Conservation (phyloP, 2,329 filamentous ascomycete genomes). For the Claviceps africana region DNA sequence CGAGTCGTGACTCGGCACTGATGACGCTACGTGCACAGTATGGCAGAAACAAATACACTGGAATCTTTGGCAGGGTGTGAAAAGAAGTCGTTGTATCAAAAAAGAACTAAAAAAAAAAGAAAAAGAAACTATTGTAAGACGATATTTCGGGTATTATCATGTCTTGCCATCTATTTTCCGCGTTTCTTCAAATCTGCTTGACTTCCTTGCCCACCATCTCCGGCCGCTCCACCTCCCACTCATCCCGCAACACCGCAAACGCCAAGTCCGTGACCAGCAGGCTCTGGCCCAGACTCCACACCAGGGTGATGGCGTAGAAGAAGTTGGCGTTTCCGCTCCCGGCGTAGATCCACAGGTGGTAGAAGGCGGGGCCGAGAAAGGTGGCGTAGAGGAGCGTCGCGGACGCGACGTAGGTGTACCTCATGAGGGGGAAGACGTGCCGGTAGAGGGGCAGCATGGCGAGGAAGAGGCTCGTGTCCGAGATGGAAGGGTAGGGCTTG, state of each 20-base stretch:
- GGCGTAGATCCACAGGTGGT: conserved; percentile 95
- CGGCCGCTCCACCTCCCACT: conserved; percentile 84
- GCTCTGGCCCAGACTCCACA: conserved; percentile 86
- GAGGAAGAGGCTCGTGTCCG: conserved; percentile 77
- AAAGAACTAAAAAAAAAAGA: no score
- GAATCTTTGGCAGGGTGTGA: no score
- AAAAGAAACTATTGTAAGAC: not conserved
- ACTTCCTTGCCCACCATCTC: conserved; percentile 83
- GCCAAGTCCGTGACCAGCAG: conserved; percentile 76
- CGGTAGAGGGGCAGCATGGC: conserved; percentile 71
- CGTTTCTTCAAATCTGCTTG: conserved; percentile 52
- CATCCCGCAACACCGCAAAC: conserved; percentile 79
- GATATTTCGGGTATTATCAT: not conserved
- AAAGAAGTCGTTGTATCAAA: no score
- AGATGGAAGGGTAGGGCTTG: conserved; percentile 90
- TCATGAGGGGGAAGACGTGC: conserved; percentile 87
- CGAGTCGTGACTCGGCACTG: no score
- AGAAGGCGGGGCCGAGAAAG: conserved; percentile 85
- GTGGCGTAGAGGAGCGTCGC: conserved; percentile 76
- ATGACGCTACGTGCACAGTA: no score
- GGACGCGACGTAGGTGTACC: conserved; percentile 79
- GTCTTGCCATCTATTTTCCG: not conserved
- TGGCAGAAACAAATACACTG: no score
- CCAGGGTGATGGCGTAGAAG: conserved; percentile 97
- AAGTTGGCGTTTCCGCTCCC: conserved; percentile 98